Percentiles rank a stretch among this genome's conserved stretches.
Conservation (phyloP, 83 land plant genomes). For the Diphasiastrum complanatum region DNA sequence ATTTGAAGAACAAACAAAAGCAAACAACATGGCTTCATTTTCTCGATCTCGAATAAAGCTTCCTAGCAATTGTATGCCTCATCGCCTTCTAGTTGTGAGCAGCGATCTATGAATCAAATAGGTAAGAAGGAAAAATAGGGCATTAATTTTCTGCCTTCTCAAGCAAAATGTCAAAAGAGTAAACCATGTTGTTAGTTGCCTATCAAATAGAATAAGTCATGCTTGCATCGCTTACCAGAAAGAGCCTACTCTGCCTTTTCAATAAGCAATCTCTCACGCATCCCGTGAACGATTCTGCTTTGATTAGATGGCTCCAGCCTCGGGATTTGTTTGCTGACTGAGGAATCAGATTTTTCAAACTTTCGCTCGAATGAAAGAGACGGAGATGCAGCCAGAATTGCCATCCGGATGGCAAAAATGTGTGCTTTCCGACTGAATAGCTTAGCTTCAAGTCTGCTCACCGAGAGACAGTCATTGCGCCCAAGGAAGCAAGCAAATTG, state of each 20-base stretch:
- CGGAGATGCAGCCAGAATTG: no score
- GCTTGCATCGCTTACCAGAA: slow-evolving; percentile 15
- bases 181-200: not conserved
- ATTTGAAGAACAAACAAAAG: not conserved
- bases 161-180: not conserved
- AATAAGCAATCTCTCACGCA: slow-evolving; percentile 27
- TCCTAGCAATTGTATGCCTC: slow-evolving; percentile 41
- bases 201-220: not conserved
- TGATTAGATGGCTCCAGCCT: slow-evolving; percentile 34
- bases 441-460: no score
- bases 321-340: no score
- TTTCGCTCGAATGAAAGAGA: no score
- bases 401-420: no score
- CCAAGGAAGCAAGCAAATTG: no score
- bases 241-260: slow-evolving; percentile 37
- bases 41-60: slow-evolving; percentile 38
- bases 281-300: slow-evolving; percentile 26
- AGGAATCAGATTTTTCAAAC: no score
- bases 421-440: no score
- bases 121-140: not conserved
- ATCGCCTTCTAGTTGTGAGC: slow-evolving; percentile 33
- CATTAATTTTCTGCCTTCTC: not conserved
- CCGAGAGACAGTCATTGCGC: no score
- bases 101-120: slow-evolving; percentile 23
- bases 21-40: slow-evolving; percentile 27